phyloP scores from a whole-genome alignment of 352 stramenopile genomes.

The Pythium myriotylum region DNA sequence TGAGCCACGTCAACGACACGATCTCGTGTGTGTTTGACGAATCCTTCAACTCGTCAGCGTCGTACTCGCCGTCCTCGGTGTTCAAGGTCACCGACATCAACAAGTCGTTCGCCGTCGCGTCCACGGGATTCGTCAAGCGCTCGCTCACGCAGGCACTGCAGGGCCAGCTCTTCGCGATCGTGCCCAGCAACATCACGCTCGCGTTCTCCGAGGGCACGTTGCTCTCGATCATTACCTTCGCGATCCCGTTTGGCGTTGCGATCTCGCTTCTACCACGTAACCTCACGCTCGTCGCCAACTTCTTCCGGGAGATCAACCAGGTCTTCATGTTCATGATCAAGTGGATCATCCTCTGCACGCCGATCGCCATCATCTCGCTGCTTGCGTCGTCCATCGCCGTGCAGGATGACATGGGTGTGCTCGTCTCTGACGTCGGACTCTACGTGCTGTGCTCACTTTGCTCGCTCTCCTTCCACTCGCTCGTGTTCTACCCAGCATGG shows the following conservation, averaged over 20 bases:
- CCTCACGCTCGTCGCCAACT: slow-evolving; percentile 22
- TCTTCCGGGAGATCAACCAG: slow-evolving; percentile 37
- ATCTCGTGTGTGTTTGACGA: slow-evolving; percentile 18
- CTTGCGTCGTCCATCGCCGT: slow-evolving; percentile 31
- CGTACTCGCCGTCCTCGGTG: slow-evolving; percentile 18
- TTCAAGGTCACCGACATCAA: slow-evolving; percentile 30
- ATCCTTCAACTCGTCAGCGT: slow-evolving; percentile 7
- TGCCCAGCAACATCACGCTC: slow-evolving; percentile 33
- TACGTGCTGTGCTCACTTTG: slow-evolving; percentile 31
- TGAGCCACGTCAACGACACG: slow-evolving; percentile 27
- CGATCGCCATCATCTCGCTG: slow-evolving; percentile 40
- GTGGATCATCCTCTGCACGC: slow-evolving; percentile 42
- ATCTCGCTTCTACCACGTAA: slow-evolving; percentile 22
- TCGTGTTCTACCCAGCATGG: slow-evolving; percentile 39
- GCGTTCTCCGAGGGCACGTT: slow-evolving; percentile 35
- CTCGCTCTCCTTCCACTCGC: slow-evolving; percentile 22
- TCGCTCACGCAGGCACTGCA: slow-evolving; percentile 24
- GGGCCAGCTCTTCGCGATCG: slow-evolving; percentile 25
- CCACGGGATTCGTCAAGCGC: slow-evolving; percentile 9
- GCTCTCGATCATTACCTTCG: slow-evolving; percentile 42
- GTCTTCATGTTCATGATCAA: slow-evolving; percentile 43
- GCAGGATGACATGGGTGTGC: slow-evolving; percentile 31
- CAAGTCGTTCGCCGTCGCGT: slow-evolving; percentile 15
- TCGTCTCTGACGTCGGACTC: slow-evolving; percentile 38
- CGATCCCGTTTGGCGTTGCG: slow-evolving; percentile 35